Conservation (phyloP, 345 rosid species). For the Geranium rotundifolium region DNA sequence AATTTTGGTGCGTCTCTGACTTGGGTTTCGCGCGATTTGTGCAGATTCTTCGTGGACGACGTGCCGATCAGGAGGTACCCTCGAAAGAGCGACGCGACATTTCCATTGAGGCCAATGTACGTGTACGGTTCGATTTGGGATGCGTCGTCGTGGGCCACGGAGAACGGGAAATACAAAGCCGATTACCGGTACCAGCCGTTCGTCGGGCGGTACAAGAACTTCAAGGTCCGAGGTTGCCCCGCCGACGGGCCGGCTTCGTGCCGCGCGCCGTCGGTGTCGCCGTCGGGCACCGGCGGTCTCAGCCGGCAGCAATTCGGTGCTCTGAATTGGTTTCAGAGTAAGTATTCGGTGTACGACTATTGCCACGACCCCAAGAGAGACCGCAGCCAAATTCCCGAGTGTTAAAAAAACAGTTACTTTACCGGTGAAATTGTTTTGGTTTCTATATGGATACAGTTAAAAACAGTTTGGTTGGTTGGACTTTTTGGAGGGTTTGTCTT, state of each 20-base stretch:
- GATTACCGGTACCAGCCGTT: conserved; percentile 85
- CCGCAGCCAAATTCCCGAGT: conserved; percentile 81
- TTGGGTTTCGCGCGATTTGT: background rate
- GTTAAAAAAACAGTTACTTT: conserved; percentile 26
- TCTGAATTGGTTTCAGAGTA: conserved; percentile 76
- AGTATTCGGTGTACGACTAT: conserved; percentile 60
- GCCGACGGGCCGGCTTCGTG: conserved; percentile 55
- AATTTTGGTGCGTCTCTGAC: background rate
- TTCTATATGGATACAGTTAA: too few species aligned
- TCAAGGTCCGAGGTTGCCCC: conserved; percentile 71
- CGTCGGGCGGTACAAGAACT: conserved; percentile 56
- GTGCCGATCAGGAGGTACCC: conserved; percentile 88
- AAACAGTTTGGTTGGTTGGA: too few species aligned
- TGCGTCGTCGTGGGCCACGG: conserved; percentile 97
- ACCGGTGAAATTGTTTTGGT: background rate
- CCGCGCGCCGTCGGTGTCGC: conserved; percentile 57
- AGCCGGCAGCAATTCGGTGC: conserved; percentile 46
- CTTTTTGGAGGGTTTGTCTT: background rate
- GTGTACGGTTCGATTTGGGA: conserved; percentile 97
- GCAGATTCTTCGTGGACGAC: conserved; percentile 90
- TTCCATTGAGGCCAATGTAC: conserved; percentile 94
- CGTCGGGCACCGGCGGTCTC: conserved; percentile 58
- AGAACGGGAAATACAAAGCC: conserved; percentile 89
- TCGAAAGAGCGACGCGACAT: conserved; percentile 60
- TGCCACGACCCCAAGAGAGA: conserved; percentile 71